Evolutionary conservation across 345 rosid genomes (phyloP).

Genomic region (Citrus cavaleriei): DNA sequence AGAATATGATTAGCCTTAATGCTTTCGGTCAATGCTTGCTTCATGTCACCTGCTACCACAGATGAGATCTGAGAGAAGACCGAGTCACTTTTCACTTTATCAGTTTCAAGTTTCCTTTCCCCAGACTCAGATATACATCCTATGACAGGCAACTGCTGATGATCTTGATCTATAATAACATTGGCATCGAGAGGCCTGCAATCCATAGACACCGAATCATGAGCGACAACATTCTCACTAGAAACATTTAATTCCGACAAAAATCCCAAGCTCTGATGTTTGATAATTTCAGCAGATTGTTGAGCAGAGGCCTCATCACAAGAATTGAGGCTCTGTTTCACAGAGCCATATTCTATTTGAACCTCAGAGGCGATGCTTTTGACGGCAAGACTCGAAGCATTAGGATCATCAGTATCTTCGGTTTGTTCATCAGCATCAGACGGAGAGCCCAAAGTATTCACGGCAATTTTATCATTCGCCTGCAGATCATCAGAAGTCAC

Average conservation of each 20-base stretch:
- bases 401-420: not conserved
- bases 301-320: not conserved
- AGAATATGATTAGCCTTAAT: not conserved
- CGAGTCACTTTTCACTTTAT: not conserved
- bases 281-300: not conserved
- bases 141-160: not conserved
- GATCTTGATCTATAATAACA: not conserved
- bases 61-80: not conserved
- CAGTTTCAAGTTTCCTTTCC: not conserved
- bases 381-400: not conserved
- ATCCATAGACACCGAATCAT: not conserved
- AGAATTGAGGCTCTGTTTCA: not conserved
- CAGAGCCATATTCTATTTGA: conserved; percentile 3
- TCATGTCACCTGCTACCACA: not conserved
- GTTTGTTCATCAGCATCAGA: not conserved
- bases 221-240: not conserved
- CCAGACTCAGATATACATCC: not conserved
- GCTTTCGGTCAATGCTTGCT: not conserved
- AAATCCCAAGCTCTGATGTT: conserved; percentile 5
- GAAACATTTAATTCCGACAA: not conserved
- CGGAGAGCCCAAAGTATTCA: not conserved
- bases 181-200: not conserved
- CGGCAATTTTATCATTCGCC: not conserved
- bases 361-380: not conserved
- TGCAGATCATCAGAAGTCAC: conserved; percentile 1